Evolutionary conservation across 2,329 filamentous ascomycete genomes (phyloP).

Genomic region (Aspergillus caelatus): DNA sequence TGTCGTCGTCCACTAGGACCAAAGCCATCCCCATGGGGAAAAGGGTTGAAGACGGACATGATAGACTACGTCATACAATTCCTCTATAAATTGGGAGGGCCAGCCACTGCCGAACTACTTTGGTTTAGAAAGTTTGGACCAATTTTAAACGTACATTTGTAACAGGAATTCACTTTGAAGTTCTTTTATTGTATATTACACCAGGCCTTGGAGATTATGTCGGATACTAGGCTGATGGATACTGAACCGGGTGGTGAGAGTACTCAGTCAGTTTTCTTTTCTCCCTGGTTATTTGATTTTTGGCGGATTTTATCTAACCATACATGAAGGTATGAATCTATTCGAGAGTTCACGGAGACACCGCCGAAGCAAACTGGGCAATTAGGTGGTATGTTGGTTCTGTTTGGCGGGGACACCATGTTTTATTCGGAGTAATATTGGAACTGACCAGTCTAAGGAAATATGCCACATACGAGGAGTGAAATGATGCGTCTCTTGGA

Average conservation of each 20-base stretch:
- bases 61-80: conserved; percentile 16
- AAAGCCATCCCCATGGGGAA: conserved; percentile 1
- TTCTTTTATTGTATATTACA: background rate
- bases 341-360: conserved; percentile 52
- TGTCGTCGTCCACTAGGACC: background rate
- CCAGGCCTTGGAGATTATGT: conserved; percentile 42
- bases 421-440: background rate
- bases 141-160: background rate
- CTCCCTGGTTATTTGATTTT: background rate
- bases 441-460: conserved; percentile 19
- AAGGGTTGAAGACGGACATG: background rate
- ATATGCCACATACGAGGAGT: conserved; percentile 36
- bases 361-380: conserved; percentile 60
- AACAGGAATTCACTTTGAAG: background rate
- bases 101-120: background rate
- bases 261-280: conserved; percentile 51
- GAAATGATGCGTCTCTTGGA: conserved; percentile 26
- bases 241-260: conserved; percentile 63
- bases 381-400: conserved; percentile 51
- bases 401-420: background rate
- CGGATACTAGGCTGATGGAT: conserved; percentile 57
- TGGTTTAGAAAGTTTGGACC: background rate
- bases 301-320: too few relatives aligned
- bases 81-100: background rate
- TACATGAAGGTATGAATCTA: conserved; percentile 58